Percentiles rank a stretch among this genome's conserved stretches.
These are phyloP conservation scores for Gymnopus androsaceus DNA, from an alignment of 1,284 basidiomycete species.

Conservation along the genomic window DNA sequence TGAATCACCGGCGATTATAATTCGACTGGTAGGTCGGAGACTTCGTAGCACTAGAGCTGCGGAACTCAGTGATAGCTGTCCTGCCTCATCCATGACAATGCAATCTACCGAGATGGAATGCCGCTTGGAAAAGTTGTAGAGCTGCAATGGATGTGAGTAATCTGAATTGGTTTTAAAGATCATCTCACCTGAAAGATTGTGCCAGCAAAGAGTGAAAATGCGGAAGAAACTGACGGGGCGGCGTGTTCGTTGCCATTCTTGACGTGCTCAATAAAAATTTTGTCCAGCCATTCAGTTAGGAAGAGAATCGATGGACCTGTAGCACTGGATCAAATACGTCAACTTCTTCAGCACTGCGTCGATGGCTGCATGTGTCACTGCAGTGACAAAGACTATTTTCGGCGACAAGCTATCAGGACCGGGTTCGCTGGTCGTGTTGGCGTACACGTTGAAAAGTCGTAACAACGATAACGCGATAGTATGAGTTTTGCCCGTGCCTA, in stretches of 20 bases:
- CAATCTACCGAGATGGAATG: conserved; percentile 41
- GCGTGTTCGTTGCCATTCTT: conserved; percentile 40
- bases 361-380: conserved; percentile 53
- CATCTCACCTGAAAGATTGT: conserved; percentile 46
- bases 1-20: conserved; percentile 52
- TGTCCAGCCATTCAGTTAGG: conserved; percentile 41
- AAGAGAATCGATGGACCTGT: conserved; percentile 37
- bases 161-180: not conserved
- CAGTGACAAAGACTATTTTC: conserved; percentile 47
- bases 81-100: conserved; percentile 50
- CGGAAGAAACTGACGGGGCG: conserved; percentile 27
- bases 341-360: conserved; percentile 46
- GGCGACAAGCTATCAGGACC: conserved; percentile 16
- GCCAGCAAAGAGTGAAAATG: conserved; percentile 40
- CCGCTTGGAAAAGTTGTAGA: conserved; percentile 47
- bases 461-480: conserved; percentile 48
- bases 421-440: not conserved
- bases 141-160: conserved; percentile 26
- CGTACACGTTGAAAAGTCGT: conserved; percentile 40
- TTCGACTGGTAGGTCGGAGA: conserved; percentile 37
- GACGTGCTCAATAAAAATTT: conserved; percentile 42
- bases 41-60: conserved; percentile 45
- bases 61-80: conserved; percentile 46
- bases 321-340: conserved; percentile 35
- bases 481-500: conserved; percentile 54